These are phyloP conservation scores for Corchorus olitorius DNA, from an alignment of 345 rosid genomes.

Conservation along the genomic window DNA sequence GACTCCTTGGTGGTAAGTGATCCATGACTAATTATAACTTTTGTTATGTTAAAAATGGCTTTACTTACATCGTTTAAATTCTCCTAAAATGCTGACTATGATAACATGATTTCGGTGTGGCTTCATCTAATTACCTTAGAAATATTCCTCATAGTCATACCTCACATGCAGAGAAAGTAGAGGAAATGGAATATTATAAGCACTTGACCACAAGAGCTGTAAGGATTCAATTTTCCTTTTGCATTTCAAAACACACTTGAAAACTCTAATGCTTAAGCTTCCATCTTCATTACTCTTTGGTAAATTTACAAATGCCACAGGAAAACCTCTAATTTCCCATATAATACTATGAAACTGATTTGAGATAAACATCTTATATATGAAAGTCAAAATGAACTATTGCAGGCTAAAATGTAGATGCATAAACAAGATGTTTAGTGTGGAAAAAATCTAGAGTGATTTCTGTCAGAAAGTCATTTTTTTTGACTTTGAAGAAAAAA, in stretches of 20 bases:
- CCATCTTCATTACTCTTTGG: neutral
- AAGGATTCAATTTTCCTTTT: neutral
- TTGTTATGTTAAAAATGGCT: neutral
- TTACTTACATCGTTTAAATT: neutral
- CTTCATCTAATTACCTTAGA: neutral
- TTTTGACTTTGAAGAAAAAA: neutral
- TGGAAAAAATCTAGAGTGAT: neutral
- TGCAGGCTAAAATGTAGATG: neutral
- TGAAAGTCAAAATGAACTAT: neutral
- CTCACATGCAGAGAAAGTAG: neutral
- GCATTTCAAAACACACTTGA: neutral
- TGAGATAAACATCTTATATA: no score
- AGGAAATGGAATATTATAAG: neutral
- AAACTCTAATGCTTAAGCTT: neutral
- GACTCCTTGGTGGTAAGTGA: slow-evolving; percentile 80
- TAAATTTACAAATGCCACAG: neutral
- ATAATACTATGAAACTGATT: no score
- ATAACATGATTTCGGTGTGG: neutral
- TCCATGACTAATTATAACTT: neutral
- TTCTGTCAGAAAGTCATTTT: no score
- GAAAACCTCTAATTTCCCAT: no score
- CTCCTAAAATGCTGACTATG: neutral
- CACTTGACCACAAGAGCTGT: neutral
- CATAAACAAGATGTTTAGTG: neutral
- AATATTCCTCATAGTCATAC: neutral